phyloP scores from a whole-genome alignment of 106 monocot genomes.

The Dendrobium huoshanense region DNA sequence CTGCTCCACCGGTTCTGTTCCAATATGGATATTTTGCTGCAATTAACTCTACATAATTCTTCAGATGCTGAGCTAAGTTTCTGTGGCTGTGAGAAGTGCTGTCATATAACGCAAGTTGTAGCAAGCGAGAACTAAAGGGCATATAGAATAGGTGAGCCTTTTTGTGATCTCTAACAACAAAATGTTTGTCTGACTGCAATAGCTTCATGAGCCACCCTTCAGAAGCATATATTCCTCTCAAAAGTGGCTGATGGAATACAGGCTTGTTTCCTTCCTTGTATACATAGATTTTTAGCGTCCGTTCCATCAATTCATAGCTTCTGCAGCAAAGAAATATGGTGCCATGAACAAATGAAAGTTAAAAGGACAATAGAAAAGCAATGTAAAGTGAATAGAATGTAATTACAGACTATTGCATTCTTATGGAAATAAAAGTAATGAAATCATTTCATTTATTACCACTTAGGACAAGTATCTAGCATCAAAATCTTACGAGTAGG shows the following conservation, averaged over 20 bases:
- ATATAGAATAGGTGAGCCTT: conserved; percentile 65
- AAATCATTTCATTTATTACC: background rate
- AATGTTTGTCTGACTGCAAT: conserved; percentile 36
- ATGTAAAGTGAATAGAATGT: background rate
- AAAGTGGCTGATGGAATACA: conserved; percentile 45
- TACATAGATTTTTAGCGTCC: conserved; percentile 50
- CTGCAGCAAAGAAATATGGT: conserved; percentile 12
- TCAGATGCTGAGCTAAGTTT: conserved; percentile 25
- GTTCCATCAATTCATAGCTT: conserved; percentile 70
- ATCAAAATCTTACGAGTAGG: background rate
- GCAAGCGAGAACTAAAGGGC: conserved; percentile 48
- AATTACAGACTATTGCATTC: background rate
- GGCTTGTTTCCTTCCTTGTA: conserved; percentile 57
- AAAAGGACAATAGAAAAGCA: background rate
- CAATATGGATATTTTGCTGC: conserved; percentile 56
- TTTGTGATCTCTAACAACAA: conserved; percentile 29
- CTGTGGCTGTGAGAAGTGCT: conserved; percentile 31
- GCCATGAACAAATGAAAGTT: background rate
- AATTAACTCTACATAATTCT: conserved; percentile 33
- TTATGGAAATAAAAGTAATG: background rate
- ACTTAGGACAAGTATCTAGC: background rate
- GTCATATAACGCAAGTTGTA: conserved; percentile 34
- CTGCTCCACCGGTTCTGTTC: conserved; percentile 54
- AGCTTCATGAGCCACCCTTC: conserved; percentile 82
- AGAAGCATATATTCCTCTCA: conserved; percentile 65